Evolutionary conservation across 2,329 filamentous ascomycete genomes (phyloP).

Genomic region (Cylindrodendrum hubeiense): DNA sequence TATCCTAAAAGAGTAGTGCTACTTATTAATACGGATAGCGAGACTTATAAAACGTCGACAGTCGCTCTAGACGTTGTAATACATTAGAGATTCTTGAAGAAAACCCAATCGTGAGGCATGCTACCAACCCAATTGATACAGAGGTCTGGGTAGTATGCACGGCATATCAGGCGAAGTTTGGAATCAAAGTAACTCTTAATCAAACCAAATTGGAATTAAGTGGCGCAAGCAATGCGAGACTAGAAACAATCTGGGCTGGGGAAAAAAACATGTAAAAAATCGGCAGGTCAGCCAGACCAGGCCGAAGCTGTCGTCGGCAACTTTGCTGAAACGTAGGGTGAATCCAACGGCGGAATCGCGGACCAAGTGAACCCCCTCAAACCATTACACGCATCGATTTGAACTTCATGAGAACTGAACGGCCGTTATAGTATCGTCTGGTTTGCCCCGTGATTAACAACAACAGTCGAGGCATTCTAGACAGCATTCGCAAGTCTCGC

Average conservation of each 20-base stretch:
- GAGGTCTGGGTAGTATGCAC: too few species aligned
- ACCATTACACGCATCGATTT: not conserved
- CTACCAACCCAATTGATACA: too few species aligned
- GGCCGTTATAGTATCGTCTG: not conserved
- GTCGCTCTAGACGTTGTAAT: too few species aligned
- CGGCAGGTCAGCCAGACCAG: not conserved
- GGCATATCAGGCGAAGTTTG: too few species aligned
- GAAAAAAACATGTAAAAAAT: not conserved
- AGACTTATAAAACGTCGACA: too few species aligned
- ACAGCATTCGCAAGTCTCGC: constrained; percentile 59
- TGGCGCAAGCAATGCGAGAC: not conserved
- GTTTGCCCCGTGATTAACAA: constrained; percentile 42
- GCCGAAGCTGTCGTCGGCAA: not conserved
- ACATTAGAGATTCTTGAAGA: too few species aligned
- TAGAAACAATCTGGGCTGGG: not conserved
- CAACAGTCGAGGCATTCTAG: constrained; percentile 56
- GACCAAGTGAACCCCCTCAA: not conserved
- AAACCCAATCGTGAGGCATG: too few species aligned
- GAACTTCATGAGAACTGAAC: not conserved
- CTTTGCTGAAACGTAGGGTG: not conserved
- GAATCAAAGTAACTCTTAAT: not conserved
- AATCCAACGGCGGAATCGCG: not conserved
- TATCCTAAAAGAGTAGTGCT: too few species aligned
- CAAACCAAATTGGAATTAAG: not conserved
- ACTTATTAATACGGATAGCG: too few species aligned